Conservation (phyloP, 73 alveolate genomes). For the Tetrahymena borealis region DNA sequence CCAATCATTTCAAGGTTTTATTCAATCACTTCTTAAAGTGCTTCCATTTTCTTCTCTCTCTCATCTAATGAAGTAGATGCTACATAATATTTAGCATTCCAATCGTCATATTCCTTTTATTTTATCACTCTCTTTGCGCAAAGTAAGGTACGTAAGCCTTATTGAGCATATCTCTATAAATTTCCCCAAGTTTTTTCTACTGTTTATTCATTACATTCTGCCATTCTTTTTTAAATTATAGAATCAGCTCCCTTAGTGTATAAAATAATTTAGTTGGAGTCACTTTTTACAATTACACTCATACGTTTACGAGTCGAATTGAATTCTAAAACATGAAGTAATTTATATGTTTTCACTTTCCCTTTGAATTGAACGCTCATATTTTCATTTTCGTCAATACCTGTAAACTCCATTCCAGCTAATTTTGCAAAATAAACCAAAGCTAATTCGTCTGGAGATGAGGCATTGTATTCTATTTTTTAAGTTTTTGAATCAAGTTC, state of each 20-base stretch:
- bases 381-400: conserved; percentile 15
- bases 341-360: conserved; percentile 39
- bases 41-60: conserved; percentile 60
- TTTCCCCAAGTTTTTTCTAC: neutral
- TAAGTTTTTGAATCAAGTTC: conserved; percentile 44
- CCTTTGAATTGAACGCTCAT: conserved; percentile 48
- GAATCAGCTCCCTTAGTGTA: conserved; percentile 95
- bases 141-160: conserved; percentile 72
- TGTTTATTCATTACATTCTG: neutral
- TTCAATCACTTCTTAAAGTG: conserved; percentile 80
- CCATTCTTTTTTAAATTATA: conserved; percentile 59
- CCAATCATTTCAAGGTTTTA: conserved; percentile 77
- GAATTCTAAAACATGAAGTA: conserved; percentile 68
- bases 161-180: conserved; percentile 33
- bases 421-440: conserved; percentile 65
- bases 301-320: conserved; percentile 84
- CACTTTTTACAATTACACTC: conserved; percentile 75
- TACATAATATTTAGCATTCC: conserved; percentile 50
- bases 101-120: conserved; percentile 55
- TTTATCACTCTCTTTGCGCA: conserved; percentile 60
- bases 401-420: conserved; percentile 52
- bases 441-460: conserved; percentile 93
- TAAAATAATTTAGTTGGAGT: conserved; percentile 41
- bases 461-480: conserved; percentile 50
- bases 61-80: conserved; percentile 53